phyloP scores from a whole-genome alignment of 305 asterid species.

The Fraxinus baroniana region DNA sequence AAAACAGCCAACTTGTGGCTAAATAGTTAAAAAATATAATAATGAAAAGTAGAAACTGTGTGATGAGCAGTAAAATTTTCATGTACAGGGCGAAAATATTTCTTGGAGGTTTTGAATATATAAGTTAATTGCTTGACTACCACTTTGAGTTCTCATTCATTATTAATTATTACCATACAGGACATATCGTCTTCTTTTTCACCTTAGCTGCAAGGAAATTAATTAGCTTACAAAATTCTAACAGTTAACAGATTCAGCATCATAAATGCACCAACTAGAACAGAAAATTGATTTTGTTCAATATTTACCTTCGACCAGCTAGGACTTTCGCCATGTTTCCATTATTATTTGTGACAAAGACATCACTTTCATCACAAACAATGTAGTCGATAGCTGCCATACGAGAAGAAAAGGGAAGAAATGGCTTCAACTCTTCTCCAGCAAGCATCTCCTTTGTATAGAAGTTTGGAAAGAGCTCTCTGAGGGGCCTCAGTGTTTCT shows the following conservation, averaged over 20 bases:
- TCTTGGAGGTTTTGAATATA: neutral
- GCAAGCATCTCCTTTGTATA: conserved; percentile 93
- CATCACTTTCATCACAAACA: conserved; percentile 96
- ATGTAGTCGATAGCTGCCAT: conserved; percentile 93
- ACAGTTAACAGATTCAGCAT: conserved; percentile 10
- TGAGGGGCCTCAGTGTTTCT: conserved; percentile 89
- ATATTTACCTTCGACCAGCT: conserved; percentile 87
- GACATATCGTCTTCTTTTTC: neutral
- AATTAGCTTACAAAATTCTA: neutral
- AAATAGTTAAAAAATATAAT: neutral
- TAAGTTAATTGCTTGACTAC: neutral
- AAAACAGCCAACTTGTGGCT: neutral
- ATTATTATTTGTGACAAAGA: conserved; percentile 91
- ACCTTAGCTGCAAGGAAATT: neutral
- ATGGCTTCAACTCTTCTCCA: conserved; percentile 68
- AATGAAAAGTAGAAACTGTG: neutral
- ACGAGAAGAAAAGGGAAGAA: conserved; percentile 89
- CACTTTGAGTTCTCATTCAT: neutral
- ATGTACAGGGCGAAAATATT: neutral
- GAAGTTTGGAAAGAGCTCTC: conserved; percentile 91
- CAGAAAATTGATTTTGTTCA: conserved; percentile 12
- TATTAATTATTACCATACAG: neutral
- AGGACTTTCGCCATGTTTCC: conserved; percentile 99
- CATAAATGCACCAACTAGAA: conserved; percentile 14
- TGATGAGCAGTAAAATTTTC: neutral